phyloP scores from a whole-genome alignment of 305 asterid species.

The Fraxinus dipetala region DNA sequence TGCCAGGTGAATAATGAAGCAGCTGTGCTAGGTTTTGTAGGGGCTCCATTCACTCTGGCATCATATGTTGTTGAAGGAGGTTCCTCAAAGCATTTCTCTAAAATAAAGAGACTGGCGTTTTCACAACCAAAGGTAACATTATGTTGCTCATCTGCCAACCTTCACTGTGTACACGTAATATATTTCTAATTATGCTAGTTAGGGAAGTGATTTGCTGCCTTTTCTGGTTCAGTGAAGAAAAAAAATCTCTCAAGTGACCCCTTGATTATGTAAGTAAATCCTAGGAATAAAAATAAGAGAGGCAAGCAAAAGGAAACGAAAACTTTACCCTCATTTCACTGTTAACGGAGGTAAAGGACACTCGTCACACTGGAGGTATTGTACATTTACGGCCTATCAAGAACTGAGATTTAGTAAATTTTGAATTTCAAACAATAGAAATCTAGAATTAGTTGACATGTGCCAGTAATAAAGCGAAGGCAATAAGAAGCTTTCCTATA shows the following conservation, averaged over 20 bases:
- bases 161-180: neutral
- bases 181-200: neutral
- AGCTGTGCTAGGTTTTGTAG: conserved; percentile 93
- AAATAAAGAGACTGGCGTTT: conserved; percentile 85
- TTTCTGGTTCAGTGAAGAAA: neutral
- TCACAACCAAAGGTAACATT: conserved; percentile 77
- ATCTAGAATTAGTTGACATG: neutral
- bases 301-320: neutral
- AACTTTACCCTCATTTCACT: neutral
- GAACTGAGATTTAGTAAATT: neutral
- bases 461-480: neutral
- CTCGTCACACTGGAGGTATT: neutral
- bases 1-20: conserved; percentile 83
- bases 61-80: conserved; percentile 97
- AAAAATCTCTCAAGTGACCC: neutral
- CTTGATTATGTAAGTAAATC: neutral
- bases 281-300: neutral
- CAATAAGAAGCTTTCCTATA: neutral
- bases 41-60: conserved; percentile 98
- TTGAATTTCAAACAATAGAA: neutral
- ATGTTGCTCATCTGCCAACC: neutral
- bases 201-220: neutral
- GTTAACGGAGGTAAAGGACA: neutral
- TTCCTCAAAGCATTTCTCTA: conserved; percentile 90
- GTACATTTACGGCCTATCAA: neutral